phyloP scores from a whole-genome alignment of 441 rosid genomes.

The Mallotus japonicus region DNA sequence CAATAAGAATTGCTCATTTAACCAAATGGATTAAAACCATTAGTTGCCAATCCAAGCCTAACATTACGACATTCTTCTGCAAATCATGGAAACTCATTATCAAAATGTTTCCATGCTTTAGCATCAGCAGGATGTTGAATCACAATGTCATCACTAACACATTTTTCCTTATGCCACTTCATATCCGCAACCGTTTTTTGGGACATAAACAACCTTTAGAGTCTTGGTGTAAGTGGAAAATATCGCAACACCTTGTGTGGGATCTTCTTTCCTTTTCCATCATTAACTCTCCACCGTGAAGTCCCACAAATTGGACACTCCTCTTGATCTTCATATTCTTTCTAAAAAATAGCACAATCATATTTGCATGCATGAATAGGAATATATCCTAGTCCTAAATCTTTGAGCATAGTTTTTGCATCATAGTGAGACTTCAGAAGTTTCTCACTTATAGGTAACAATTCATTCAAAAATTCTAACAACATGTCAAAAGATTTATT shows the following conservation, averaged over 20 bases:
- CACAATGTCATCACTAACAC: background rate
- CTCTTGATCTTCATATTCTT: background rate
- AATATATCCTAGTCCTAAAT: background rate
- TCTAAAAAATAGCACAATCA: background rate
- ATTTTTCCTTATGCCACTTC: constrained; percentile 13
- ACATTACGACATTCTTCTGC: constrained; percentile 3
- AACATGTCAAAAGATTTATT: background rate
- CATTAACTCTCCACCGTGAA: constrained; percentile 8
- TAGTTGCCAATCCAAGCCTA: constrained; percentile 2
- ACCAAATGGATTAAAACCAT: constrained; percentile 7
- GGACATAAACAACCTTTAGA: background rate
- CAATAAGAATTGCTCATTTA: background rate
- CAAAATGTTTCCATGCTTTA: constrained; percentile 13
- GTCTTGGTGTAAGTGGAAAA: background rate
- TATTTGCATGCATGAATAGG: background rate
- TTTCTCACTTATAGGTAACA: background rate
- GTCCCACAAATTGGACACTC: background rate
- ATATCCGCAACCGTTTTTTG: background rate
- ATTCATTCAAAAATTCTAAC: background rate
- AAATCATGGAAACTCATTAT: background rate
- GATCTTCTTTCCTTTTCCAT: background rate
- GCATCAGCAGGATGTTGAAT: background rate
- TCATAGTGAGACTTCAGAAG: constrained; percentile 5
- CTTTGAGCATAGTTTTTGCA: background rate
- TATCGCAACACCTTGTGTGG: background rate